Evolutionary conservation across 192 early-diverging fungal genomes (phyloP).

Genomic region (Diversispora epigaea): DNA sequence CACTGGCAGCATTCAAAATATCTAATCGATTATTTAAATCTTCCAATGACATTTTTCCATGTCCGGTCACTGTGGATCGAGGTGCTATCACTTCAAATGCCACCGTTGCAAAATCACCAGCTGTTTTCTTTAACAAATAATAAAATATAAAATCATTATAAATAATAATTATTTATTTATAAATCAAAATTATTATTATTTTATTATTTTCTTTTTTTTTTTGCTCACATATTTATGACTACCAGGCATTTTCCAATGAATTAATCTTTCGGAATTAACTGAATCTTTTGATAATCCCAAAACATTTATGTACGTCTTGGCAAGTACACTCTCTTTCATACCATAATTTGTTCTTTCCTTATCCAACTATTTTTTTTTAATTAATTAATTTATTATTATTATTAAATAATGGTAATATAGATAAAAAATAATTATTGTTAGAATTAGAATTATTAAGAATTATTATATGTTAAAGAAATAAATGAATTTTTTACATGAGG

Average conservation of each 20-base stretch:
- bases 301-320: conserved; percentile 59
- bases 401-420: neutral
- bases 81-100: conserved; percentile 47
- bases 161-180: neutral
- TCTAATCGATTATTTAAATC: conserved; percentile 62
- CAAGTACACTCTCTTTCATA: conserved; percentile 68
- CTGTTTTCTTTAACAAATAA: conserved; percentile 40
- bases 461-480: too few species aligned
- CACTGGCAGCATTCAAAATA: conserved; percentile 40
- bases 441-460: neutral
- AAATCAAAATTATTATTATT: neutral
- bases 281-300: conserved; percentile 61
- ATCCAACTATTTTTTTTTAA: conserved; percentile 48
- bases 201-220: too few species aligned
- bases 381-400: neutral
- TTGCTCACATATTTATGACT: conserved; percentile 35
- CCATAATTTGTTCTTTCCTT: conserved; percentile 60
- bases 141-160: neutral
- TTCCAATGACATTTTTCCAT: conserved; percentile 53
- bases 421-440: too few species aligned
- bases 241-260: conserved; percentile 57
- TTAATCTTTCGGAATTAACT: conserved; percentile 55
- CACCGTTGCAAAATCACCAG: conserved; percentile 64
- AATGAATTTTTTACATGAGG: conserved; percentile 35
- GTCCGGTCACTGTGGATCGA: conserved; percentile 50